Evolutionary conservation across 2,329 filamentous ascomycete genomes (phyloP), one percentile per base, ranked within the genome.

Genomic region (Penicillium fuscoglaucum): DNA sequence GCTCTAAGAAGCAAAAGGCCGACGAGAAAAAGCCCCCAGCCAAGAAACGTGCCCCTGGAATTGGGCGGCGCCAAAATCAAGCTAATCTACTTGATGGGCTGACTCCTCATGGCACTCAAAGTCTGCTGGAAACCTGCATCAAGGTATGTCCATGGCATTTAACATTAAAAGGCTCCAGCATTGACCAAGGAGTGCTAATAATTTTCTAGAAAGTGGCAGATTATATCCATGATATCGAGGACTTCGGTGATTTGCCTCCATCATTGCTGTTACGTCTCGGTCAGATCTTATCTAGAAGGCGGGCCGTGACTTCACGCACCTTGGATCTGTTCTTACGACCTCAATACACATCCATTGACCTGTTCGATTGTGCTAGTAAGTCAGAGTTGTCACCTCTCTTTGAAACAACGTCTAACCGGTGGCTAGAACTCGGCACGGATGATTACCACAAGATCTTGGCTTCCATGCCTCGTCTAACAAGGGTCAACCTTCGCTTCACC

Each of bases 381-480:
- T 75, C 1, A 2, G n/a, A 4, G 4, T 13, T 13, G 13, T 24
- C 4, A 2, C 5, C 19, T n/a, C 17, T 39, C 10, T 15, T 7
- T 13, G 4, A 7, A 19, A 13, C 5, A 53, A 19, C 39, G 49
- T 53, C 60, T 69, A 29, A 65, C 24, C 37, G 5, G 64, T 81
- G 78, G 41, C 79, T 80, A 64, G 87, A 87, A 65, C 83, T 98
- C 12, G 83, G 84, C 49, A 83, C 85, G 2, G 85, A 92, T 64
- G 91, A 98, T 68, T 92, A 89, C 64, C 83, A 90, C 48, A 84
- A 87, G 63, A 90, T 96, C 43, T 92, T 97, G 61, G 88, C 91
- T 52, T 82, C 86, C 3, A 87, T 90, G 57, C 86, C 90, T 0
- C 81, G 81, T 6, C 78, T 96, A 54, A 85, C 85, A 66, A 83